A percentile compares a stretch with the other conserved stretches of the same genome.
Evolutionary conservation across 1,284 basidiomycete species (phyloP).

Genomic region (Leccinum fuscescens): DNA sequence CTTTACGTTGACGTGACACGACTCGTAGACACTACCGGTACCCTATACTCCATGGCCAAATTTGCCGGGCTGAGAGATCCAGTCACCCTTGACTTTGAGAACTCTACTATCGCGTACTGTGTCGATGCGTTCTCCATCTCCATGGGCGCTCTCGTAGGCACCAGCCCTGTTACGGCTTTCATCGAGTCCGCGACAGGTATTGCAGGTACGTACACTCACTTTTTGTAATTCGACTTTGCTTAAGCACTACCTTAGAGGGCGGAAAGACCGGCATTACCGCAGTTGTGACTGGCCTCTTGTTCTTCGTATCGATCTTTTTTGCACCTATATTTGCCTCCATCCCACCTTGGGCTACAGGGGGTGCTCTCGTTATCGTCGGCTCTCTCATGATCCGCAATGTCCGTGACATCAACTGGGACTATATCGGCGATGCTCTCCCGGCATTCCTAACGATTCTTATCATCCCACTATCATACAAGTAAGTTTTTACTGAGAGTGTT

Average conservation of each 20-base stretch:
- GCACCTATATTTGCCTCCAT: conserved; percentile 88
- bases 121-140: conserved; percentile 81
- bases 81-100: conserved; percentile 85
- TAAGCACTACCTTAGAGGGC: conserved; percentile 55
- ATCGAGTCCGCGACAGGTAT: conserved; percentile 84
- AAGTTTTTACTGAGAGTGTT: conserved; percentile 19
- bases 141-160: conserved; percentile 81
- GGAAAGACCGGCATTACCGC: conserved; percentile 87
- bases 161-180: conserved; percentile 86
- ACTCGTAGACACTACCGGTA: conserved; percentile 55
- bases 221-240: background rate
- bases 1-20: conserved; percentile 1
- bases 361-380: conserved; percentile 84
- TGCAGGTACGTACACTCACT: conserved; percentile 42
- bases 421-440: conserved; percentile 82
- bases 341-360: conserved; percentile 86
- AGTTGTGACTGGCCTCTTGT: conserved; percentile 71
- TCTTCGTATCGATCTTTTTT: conserved; percentile 88
- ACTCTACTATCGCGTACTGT: conserved; percentile 82
- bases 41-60: conserved; percentile 88
- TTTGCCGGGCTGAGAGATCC: conserved; percentile 85
- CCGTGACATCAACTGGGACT: conserved; percentile 87
- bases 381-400: conserved; percentile 89
- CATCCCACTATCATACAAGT: conserved; percentile 81
- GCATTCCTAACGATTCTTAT: conserved; percentile 78